Conservation (phyloP, 306 rosid species). For the Parietaria judaica region DNA sequence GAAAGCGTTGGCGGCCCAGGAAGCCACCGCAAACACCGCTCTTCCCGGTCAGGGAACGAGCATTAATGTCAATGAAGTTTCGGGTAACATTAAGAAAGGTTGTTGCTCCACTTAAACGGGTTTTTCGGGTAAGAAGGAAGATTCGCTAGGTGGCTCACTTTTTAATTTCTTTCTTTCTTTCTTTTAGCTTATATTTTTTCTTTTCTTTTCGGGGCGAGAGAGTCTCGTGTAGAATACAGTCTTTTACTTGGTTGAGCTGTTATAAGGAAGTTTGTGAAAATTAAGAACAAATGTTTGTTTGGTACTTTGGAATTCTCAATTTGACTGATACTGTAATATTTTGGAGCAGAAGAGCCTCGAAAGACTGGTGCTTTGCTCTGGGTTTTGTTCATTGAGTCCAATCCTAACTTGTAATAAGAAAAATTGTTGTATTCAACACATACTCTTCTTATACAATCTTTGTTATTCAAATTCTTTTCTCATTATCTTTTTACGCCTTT, state of each 20-base stretch:
- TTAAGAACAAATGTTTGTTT: slow-evolving; percentile 31
- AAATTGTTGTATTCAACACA: slow-evolving; percentile 1
- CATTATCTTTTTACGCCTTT: neutral
- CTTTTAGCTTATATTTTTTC: slow-evolving; percentile 18
- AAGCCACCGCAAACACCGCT: slow-evolving; percentile 45
- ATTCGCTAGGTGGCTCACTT: slow-evolving; percentile 30
- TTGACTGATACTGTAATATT: slow-evolving; percentile 26
- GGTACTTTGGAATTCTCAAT: slow-evolving; percentile 26
- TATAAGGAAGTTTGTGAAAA: slow-evolving; percentile 45
- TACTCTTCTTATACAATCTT: neutral
- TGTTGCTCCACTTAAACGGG: slow-evolving; percentile 60
- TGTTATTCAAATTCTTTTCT: neutral
- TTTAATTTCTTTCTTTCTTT: neutral
- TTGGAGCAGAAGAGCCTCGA: slow-evolving; percentile 18
- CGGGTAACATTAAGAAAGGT: slow-evolving; percentile 51
- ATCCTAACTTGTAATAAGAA: slow-evolving; percentile 15
- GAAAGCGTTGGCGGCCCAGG: slow-evolving; percentile 97
- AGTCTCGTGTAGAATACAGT: slow-evolving; percentile 62
- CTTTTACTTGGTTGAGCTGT: slow-evolving; percentile 47
- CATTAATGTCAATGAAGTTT: slow-evolving; percentile 69
- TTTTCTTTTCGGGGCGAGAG: slow-evolving; percentile 29
- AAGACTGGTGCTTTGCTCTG: slow-evolving; percentile 10
- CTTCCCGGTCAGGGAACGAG: slow-evolving; percentile 91
- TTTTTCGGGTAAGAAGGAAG: slow-evolving; percentile 21
- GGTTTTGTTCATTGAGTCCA: slow-evolving; percentile 6